Base-by-base conservation (phyloP, 345 rosid species). In the Nasturtium officinale region DNA sequence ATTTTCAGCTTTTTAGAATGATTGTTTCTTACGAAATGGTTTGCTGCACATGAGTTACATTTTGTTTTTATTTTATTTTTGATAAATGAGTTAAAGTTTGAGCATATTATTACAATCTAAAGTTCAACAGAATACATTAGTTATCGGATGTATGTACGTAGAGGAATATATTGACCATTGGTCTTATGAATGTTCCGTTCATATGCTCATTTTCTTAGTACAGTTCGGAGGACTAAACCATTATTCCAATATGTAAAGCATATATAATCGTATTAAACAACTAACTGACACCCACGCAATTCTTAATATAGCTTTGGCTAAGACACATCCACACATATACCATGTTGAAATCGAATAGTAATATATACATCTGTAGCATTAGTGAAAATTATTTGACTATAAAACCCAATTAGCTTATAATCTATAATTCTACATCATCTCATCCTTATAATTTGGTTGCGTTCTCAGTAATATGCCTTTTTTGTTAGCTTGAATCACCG, bases 131-230 rank as follows among this genome's bases (percentile, higher is more conserved):
- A 23, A 1, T 23, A 23, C 25, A 23, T 23, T 23, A 35, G 38
- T 48, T 32, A 51, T 61, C 61, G 5, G 23, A 52, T 72, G 62
- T 50, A 52, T 11, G 12, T 50, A 61, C 42, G 21, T 37, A 28
- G 32, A 42, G 46, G 57, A 59, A 59, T 72, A 32, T 43, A 63
- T 42, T 72, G 77, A 53, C 63, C 18, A 54, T n/a, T 58, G 66
- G 46, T 58, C 37, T 33, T 46, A 58, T 29, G 45, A 53, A 53
- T 62, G 55, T 42, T 63, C 61, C 45, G 55, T 62, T 64, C 42
- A 62, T 51, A 61, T 61, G 53, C n/a, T 11, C 57, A 59, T 53
- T 72, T 37, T 42, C 5, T 40, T 15, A 9, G 18, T 60, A 58
- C 58, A 50, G 6, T 28, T 72, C 60, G 62, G 61, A 29, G 33